These are phyloP conservation scores for Backusella australiensis DNA, from an alignment of 192 early-diverging fungal genomes.

Conservation along the genomic window DNA sequence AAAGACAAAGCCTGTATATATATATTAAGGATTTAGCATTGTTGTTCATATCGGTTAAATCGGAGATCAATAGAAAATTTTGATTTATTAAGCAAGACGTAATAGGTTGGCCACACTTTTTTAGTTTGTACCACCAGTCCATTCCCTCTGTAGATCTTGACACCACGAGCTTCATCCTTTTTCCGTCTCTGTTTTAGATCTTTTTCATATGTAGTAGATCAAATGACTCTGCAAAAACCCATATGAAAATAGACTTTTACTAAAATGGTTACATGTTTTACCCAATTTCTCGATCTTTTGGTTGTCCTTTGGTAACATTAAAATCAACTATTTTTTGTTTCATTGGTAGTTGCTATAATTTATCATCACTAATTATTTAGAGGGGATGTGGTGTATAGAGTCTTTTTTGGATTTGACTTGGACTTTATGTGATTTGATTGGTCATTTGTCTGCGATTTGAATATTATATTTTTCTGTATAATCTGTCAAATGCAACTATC, in stretches of 20 bases:
- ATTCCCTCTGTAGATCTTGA: not conserved
- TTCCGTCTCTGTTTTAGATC: not conserved
- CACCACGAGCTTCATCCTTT: not conserved
- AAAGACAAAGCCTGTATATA: not conserved
- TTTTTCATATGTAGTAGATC: not conserved
- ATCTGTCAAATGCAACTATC: not conserved
- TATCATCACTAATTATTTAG: not conserved
- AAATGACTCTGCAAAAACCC: not conserved
- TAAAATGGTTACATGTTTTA: not conserved
- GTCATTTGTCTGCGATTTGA: not conserved
- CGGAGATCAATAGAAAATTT: not conserved
- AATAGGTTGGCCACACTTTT: not conserved
- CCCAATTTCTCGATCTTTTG: not conserved
- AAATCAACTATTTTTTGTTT: not conserved
- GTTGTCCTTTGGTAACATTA: not conserved
- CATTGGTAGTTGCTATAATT: not conserved
- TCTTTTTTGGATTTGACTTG: not conserved
- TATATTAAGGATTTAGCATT: not conserved
- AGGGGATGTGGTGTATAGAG: not conserved
- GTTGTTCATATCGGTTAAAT: conserved; percentile 7
- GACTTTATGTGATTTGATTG: not conserved
- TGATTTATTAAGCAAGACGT: not conserved
- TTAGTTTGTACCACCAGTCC: not conserved
- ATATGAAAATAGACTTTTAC: not conserved
- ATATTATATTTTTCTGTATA: not conserved